Conservation (phyloP, 768 basidiomycete species). For the Glaciozyma martinii region DNA sequence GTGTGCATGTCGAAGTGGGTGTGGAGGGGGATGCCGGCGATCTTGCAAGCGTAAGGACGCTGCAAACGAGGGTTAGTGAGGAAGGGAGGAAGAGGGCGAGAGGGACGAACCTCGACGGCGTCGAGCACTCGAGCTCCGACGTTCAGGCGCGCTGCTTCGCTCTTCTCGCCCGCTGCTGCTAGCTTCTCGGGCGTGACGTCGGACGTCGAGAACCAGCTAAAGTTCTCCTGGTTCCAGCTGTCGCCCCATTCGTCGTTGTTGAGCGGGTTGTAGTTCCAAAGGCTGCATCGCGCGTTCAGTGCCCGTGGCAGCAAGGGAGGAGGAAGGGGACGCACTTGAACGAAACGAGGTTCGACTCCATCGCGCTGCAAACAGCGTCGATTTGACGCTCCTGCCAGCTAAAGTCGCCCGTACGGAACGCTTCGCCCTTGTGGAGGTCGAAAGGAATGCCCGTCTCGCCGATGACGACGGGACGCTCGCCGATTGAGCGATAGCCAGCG, state of each 20-base stretch:
- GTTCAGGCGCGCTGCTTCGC: constrained; percentile 57
- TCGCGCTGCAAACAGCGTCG: constrained; percentile 77
- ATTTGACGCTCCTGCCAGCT: constrained; percentile 82
- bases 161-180: constrained; percentile 45
- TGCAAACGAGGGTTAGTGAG: constrained; percentile 9
- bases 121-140: constrained; percentile 69
- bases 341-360: constrained; percentile 66
- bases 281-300: constrained; percentile 42
- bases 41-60: constrained; percentile 85
- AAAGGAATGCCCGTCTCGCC: constrained; percentile 94
- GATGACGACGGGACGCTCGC: constrained; percentile 73
- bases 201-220: constrained; percentile 69
- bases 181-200: constrained; percentile 15
- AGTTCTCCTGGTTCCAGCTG: constrained; percentile 60
- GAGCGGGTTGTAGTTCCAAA: constrained; percentile 90
- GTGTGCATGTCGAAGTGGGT: constrained; percentile 18
- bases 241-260: constrained; percentile 75
- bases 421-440: constrained; percentile 78
- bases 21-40: constrained; percentile 62
- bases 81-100: not conserved
- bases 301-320: not conserved
- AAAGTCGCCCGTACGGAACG: constrained; percentile 65
- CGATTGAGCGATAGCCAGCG: constrained; percentile 57
- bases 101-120: constrained; percentile 52
- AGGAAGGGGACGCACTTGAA: constrained; percentile 50